These are phyloP conservation scores for Hirschfeldia incana DNA, from an alignment of 345 rosid species.

Conservation along the genomic window DNA sequence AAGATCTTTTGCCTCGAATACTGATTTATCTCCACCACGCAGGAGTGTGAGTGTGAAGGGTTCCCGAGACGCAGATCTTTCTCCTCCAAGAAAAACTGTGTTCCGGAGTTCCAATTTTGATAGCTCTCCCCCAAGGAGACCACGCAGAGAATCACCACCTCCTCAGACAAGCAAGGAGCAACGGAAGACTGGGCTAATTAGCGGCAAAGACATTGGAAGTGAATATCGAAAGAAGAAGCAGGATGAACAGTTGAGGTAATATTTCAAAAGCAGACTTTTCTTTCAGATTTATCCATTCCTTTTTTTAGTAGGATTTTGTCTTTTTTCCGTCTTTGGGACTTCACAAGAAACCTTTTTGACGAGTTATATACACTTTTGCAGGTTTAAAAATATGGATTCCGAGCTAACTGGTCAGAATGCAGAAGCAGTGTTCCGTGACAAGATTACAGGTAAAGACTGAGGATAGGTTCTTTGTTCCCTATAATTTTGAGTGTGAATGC, in stretches of 20 bases:
- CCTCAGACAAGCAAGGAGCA: slow-evolving; percentile 43
- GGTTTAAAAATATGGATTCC: slow-evolving; percentile 79
- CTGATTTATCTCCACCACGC: slow-evolving; percentile 50
- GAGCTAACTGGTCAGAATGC: slow-evolving; percentile 73
- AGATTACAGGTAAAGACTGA: slow-evolving; percentile 56
- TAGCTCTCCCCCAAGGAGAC: slow-evolving; percentile 65
- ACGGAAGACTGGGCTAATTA: slow-evolving; percentile 65
- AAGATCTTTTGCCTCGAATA: slow-evolving; percentile 5
- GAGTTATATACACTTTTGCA: slow-evolving; percentile 28
- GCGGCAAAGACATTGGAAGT: slow-evolving; percentile 59
- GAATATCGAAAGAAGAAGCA: slow-evolving; percentile 63
- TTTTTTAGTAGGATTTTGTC: not conserved
- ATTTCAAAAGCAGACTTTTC: not conserved
- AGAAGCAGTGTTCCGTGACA: slow-evolving; percentile 86
- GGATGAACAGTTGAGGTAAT: slow-evolving; percentile 62
- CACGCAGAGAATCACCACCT: slow-evolving; percentile 42
- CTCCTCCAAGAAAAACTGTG: slow-evolving; percentile 51
- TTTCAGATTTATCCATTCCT: not conserved
- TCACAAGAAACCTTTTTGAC: slow-evolving; percentile 6
- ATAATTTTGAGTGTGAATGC: not conserved
- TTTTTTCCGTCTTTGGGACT: slow-evolving; percentile 13
- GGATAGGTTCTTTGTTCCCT: slow-evolving; percentile 13
- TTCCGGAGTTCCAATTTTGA: slow-evolving; percentile 40
- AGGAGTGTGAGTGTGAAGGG: slow-evolving; percentile 20
- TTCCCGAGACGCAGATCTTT: slow-evolving; percentile 49